These are phyloP conservation scores for Puya raimondii DNA, from an alignment of 176 grass and related monocot species.

Conservation along the genomic window DNA sequence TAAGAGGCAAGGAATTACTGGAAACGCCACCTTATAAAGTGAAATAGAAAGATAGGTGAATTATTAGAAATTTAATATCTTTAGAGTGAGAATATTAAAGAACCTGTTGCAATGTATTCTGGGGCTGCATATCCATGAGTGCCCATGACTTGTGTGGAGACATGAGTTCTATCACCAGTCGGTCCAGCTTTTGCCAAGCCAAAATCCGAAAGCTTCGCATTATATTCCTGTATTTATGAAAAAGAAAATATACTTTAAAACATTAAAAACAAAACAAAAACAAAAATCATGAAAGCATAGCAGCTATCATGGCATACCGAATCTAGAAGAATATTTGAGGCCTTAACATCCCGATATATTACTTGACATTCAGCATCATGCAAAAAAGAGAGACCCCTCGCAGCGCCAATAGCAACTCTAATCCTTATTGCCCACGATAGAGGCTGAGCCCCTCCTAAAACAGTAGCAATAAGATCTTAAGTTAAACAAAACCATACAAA, in stretches of 20 bases:
- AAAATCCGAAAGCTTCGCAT: constrained; percentile 94
- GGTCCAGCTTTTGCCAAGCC: constrained; percentile 96
- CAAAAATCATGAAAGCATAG: constrained; percentile 7
- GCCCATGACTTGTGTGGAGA: constrained; percentile 97
- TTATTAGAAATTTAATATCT: neutral
- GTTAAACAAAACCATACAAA: neutral
- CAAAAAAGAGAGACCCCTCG: constrained; percentile 91
- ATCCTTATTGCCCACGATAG: constrained; percentile 85
- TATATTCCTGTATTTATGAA: constrained; percentile 59
- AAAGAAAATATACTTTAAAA: neutral
- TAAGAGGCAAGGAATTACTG: no score
- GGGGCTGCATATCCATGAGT: constrained; percentile 98
- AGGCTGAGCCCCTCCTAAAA: constrained; percentile 69
- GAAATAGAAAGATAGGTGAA: no score
- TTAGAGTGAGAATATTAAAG: neutral
- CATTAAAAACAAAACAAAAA: constrained; percentile 10
- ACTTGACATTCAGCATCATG: constrained; percentile 87
- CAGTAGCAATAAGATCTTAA: neutral
- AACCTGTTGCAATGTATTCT: constrained; percentile 96
- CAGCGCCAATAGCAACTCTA: constrained; percentile 85
- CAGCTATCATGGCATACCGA: constrained; percentile 42
- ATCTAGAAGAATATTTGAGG: constrained; percentile 96
- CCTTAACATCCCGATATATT: constrained; percentile 99
- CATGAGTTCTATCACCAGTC: constrained; percentile 93
- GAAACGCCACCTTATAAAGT: no score